phyloP scores from a whole-genome alignment of 176 grass and related monocot species.

The Musa troglodytarum region DNA sequence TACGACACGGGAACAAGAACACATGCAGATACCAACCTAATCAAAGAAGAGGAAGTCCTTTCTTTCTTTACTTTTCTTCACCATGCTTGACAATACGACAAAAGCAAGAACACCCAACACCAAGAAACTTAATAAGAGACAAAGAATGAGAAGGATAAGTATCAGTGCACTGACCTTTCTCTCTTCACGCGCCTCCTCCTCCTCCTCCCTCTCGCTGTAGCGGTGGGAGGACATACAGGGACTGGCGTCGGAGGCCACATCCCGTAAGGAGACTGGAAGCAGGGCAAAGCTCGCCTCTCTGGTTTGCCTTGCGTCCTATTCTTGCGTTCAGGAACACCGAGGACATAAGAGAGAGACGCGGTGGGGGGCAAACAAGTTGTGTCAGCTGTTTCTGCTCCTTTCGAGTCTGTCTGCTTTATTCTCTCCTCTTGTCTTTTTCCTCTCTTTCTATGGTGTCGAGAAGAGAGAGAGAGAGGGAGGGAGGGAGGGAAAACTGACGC shows the following conservation, averaged over 20 bases:
- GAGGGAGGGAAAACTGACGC: background rate
- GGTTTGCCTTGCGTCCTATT: background rate
- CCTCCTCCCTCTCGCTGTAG: background rate
- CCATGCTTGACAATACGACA: background rate
- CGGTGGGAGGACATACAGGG: background rate
- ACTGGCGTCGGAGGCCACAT: background rate
- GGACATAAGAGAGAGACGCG: background rate
- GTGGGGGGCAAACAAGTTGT: background rate
- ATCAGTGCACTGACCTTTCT: background rate
- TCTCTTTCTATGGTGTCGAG: background rate
- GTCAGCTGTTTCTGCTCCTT: background rate
- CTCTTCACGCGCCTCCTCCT: background rate
- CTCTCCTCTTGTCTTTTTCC: background rate
- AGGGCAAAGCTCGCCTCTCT: background rate
- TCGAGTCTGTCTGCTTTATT: background rate
- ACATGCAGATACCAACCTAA: too few relatives aligned
- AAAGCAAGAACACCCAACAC: background rate
- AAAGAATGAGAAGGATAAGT: background rate
- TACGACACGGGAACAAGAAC: too few relatives aligned
- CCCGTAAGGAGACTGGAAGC: background rate
- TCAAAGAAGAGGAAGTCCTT: background rate
- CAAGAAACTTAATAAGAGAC: background rate
- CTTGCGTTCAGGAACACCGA: background rate
- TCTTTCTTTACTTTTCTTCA: background rate
- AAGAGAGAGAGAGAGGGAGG: background rate